Conservation (phyloP, 345 rosid genomes). For the Salix udensis region DNA sequence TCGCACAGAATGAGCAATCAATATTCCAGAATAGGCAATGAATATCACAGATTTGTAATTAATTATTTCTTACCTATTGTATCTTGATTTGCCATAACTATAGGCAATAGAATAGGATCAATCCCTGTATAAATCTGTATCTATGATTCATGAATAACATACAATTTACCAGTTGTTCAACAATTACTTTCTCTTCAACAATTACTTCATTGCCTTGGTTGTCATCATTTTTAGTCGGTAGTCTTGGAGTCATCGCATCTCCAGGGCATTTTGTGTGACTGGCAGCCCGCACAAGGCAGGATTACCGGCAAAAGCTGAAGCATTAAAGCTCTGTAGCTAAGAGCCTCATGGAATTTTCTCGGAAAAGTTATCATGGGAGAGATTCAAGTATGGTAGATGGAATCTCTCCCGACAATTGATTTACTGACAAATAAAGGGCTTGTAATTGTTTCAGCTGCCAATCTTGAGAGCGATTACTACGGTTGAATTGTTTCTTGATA, state of each 20-base stretch:
- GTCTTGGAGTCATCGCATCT: neutral
- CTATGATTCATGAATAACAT: too few relatives aligned
- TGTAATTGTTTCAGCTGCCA: neutral
- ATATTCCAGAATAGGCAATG: too few relatives aligned
- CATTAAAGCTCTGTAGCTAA: conserved; percentile 4
- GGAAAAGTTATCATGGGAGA: neutral
- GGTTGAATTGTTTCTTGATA: neutral
- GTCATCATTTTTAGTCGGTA: neutral
- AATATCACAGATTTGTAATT: too few relatives aligned
- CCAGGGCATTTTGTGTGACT: neutral
- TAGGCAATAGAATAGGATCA: too few relatives aligned
- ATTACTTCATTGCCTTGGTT: neutral
- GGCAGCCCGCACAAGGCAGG: neutral
- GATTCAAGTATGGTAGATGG: neutral
- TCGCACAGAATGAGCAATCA: too few relatives aligned
- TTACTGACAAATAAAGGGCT: neutral
- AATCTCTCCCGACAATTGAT: neutral
- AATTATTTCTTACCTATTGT: too few relatives aligned
- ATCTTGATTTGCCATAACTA: too few relatives aligned
- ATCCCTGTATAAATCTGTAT: too few relatives aligned
- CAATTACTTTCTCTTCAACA: too few relatives aligned
- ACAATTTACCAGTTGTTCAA: too few relatives aligned
- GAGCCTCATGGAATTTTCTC: conserved; percentile 10
- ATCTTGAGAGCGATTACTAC: neutral
- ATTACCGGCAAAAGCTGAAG: neutral